Conservation (phyloP, 768 basidiomycete species). For the Boletus subparvulus region DNA sequence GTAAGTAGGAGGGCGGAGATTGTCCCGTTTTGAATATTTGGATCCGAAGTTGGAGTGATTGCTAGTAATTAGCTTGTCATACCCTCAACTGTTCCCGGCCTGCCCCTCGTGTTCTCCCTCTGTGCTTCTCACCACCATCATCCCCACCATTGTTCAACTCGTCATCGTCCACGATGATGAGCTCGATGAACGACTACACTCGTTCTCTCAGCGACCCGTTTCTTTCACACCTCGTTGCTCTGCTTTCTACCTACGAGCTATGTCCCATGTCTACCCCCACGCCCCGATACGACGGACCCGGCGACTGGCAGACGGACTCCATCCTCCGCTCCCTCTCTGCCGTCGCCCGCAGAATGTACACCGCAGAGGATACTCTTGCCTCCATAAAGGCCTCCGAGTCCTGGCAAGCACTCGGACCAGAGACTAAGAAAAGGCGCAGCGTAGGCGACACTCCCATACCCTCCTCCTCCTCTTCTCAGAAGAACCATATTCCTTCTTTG, state of each 20-base stretch:
- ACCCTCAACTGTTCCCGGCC: background rate
- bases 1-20: conserved; percentile 20
- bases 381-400: conserved; percentile 40
- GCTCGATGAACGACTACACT: conserved; percentile 27
- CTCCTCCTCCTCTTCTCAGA: conserved; percentile 28
- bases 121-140: conserved; percentile 9
- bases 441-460: conserved; percentile 40
- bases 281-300: conserved; percentile 55
- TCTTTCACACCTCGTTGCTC: conserved; percentile 53
- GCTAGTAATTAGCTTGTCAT: conserved; percentile 7
- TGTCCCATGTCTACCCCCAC: conserved; percentile 50
- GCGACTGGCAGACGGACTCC: conserved; percentile 58
- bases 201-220: conserved; percentile 38
- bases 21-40: conserved; percentile 6
- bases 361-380: conserved; percentile 49
- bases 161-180: conserved; percentile 33
- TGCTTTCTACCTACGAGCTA: conserved; percentile 59
- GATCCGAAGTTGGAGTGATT: background rate
- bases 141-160: conserved; percentile 1
- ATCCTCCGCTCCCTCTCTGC: conserved; percentile 52
- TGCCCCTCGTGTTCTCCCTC: background rate
- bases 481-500: conserved; percentile 12
- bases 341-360: conserved; percentile 54
- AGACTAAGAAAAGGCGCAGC: conserved; percentile 46
- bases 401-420: conserved; percentile 36